Base-by-base conservation (phyloP, 2,329 filamentous ascomycete genomes). In the Corinectria fuckeliana region DNA sequence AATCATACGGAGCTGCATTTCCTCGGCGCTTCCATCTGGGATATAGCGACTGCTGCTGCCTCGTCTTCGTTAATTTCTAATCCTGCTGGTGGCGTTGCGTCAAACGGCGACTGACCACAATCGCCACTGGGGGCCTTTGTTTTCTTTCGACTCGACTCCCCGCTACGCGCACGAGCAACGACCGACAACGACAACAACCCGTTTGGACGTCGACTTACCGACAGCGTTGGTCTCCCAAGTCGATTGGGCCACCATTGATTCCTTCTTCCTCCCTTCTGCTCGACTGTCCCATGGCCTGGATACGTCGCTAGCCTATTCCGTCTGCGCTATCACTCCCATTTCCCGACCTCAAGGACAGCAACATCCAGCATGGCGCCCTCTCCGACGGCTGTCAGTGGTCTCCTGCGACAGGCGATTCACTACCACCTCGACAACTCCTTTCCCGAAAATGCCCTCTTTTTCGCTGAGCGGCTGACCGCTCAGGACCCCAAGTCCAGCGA, bases 371-470 rank as follows among this genome's bases (percentile, higher is more conserved):
- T 87, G 85, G 82, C 83, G 58, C 84, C 84, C 34, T 81, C 80
- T 56, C 79, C 75, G 65, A 76, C 79, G 50, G 79, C 80, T 64
- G 78, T 85, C 41, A 80, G 80, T 49, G 77, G 79, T 70, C 78
- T 86, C 62, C 70, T 89, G 58, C 82, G 83, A 70, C 86, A 89
- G 74, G 77, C 84, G 58, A 80, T 89, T 56, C 78, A 88, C 70
- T 88, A 89, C 72, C 86, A 89, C 69, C 88, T 99, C 75, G 95
- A 99, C 81, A 96, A 97, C 74, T 89, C 93, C 72, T 87, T 93
- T 34, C 84, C 91, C 72, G 88, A 93, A 56, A 98, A 96, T 74
- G 95, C 95, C 56, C 88, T 97, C 39, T 99, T 99, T 79, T 92
- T 97, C 62, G 91, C 95, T 60, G 92, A 94, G 72, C 88, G 95